Evolutionary conservation across 164 flowering plant genomes (phyloP).

Genomic region (Cinnamomum chago): DNA sequence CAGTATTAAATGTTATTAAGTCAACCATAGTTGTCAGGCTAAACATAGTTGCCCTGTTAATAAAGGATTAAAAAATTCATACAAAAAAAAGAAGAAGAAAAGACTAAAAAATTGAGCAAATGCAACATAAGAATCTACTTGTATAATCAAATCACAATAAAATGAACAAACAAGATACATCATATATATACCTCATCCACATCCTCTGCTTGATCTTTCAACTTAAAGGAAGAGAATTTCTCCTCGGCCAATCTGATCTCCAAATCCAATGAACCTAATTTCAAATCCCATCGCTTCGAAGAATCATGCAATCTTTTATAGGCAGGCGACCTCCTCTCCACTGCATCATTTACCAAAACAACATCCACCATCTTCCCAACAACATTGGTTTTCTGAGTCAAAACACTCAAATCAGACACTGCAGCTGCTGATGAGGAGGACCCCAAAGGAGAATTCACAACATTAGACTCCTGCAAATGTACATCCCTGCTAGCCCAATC

Average conservation of each 20-base stretch:
- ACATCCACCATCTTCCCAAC: background rate
- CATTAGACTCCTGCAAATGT: background rate
- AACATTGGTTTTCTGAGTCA: background rate
- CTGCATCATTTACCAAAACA: background rate
- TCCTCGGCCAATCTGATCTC: background rate
- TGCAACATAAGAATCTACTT: background rate
- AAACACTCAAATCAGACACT: background rate
- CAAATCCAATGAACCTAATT: conserved; percentile 4
- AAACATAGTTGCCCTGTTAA: no score
- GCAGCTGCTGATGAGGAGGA: background rate
- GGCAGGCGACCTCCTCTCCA: conserved; percentile 2
- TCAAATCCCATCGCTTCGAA: background rate
- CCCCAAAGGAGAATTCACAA: background rate
- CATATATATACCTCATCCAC: background rate
- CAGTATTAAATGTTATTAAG: no score
- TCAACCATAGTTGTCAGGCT: no score
- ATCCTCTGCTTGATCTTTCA: background rate
- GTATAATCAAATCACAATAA: background rate
- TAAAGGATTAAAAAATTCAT: no score
- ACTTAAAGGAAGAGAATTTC: background rate
- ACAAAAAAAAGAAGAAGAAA: no score
- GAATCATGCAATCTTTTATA: background rate
- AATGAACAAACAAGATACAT: no score
- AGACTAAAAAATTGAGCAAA: background rate
- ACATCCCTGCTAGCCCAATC: background rate